Conservation (phyloP, 495 filamentous ascomycete genomes). For the Bombardia bombarda region DNA sequence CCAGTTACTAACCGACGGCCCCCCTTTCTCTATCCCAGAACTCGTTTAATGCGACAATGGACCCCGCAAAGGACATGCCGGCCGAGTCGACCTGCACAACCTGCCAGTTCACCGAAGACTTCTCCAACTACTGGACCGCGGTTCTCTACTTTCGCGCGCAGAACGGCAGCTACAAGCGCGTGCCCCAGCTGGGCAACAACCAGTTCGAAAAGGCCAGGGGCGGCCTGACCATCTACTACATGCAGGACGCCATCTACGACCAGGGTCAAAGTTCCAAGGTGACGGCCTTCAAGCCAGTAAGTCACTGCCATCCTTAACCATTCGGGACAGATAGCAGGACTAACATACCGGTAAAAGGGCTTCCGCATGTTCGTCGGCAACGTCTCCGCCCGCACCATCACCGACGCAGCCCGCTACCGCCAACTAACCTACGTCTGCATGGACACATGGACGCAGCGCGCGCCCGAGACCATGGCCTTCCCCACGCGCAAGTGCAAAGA, state of each 20-base stretch:
- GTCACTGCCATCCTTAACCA: no score
- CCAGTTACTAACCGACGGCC: no score
- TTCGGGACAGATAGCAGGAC: no score
- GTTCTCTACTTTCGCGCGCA: constrained; percentile 34
- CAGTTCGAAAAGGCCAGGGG: constrained; percentile 26
- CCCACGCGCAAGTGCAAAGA: constrained; percentile 33
- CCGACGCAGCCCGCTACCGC: constrained; percentile 19
- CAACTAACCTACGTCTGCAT: constrained; percentile 38
- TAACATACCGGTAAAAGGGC: no score
- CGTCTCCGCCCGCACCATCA: constrained; percentile 17
- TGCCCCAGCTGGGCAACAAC: constrained; percentile 26
- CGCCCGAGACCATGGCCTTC: constrained; percentile 33
- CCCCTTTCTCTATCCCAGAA: constrained; percentile 9
- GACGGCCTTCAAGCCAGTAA: constrained; percentile 34
- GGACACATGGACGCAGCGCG: constrained; percentile 22
- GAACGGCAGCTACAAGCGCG: constrained; percentile 35
- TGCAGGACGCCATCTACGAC: constrained; percentile 23
- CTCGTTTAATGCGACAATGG: constrained; percentile 37
- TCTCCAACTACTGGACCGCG: constrained; percentile 32
- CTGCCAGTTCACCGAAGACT: constrained; percentile 11
- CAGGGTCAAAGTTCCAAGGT: constrained; percentile 24
- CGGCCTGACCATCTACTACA: constrained; percentile 38
- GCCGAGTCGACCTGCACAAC: constrained; percentile 22
- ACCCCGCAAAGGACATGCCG: constrained; percentile 27
- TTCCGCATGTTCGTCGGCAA: constrained; percentile 46